These are phyloP conservation scores for Beta corolliflora DNA, from an alignment of 179 eudicot genomes.

Conservation along the genomic window DNA sequence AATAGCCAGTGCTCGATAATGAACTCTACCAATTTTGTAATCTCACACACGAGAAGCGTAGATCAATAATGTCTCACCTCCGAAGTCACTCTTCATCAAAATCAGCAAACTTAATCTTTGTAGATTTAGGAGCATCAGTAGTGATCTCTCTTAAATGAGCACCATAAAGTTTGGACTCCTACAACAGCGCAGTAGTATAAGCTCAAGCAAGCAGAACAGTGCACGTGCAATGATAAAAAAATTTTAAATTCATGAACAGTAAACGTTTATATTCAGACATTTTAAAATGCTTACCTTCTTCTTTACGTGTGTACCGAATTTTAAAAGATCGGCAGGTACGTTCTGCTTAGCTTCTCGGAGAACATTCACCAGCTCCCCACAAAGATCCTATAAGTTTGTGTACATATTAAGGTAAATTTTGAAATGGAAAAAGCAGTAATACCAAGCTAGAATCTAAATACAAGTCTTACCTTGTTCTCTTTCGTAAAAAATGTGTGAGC, in stretches of 20 bases:
- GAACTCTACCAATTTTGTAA: neutral
- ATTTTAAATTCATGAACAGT: neutral
- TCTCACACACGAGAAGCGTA: neutral
- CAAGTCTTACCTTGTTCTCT: conserved; percentile 73
- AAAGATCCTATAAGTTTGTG: conserved; percentile 53
- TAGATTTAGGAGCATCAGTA: conserved; percentile 89
- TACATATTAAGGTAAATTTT: conserved; percentile 1
- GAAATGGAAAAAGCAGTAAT: neutral
- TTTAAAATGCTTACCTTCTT: conserved; percentile 61
- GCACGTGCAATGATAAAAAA: neutral
- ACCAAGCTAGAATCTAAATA: neutral
- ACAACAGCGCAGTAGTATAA: conserved; percentile 12
- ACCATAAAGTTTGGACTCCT: conserved; percentile 97
- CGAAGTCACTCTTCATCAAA: conserved; percentile 62
- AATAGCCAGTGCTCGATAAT: neutral
- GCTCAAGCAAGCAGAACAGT: neutral
- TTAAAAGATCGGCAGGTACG: conserved; percentile 72
- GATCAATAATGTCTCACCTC: neutral
- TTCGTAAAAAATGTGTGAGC: conserved; percentile 97
- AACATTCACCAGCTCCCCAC: conserved; percentile 96
- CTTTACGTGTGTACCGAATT: conserved; percentile 96
- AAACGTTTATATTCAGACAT: neutral
- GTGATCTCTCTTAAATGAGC: conserved; percentile 89
- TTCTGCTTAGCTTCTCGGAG: conserved; percentile 92
- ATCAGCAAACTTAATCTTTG: conserved; percentile 71